Evolutionary conservation across 495 filamentous ascomycete genomes (phyloP).

Genomic region (Xeromyces bisporus): DNA sequence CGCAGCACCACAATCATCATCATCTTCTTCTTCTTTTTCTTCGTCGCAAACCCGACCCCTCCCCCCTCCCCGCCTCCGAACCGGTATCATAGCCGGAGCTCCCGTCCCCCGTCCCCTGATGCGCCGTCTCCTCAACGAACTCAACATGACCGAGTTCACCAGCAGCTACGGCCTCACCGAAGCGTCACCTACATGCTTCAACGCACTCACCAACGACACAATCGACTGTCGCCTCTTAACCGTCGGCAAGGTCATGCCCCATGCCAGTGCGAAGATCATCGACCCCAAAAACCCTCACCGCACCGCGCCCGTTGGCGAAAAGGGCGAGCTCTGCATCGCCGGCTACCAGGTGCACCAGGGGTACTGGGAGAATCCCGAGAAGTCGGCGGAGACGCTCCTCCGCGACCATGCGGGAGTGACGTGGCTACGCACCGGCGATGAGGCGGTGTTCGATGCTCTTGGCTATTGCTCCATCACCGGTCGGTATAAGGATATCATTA

Average conservation of each 20-base stretch:
- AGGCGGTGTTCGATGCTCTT: slow-evolving; percentile 45
- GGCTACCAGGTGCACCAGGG: slow-evolving; percentile 52
- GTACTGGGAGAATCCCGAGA: slow-evolving; percentile 55
- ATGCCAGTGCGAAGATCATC: slow-evolving; percentile 51
- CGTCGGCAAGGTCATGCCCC: slow-evolving; percentile 50
- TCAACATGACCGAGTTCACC: slow-evolving; percentile 54
- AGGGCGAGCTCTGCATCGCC: slow-evolving; percentile 50
- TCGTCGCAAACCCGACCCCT: neutral
- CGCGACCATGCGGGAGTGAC: slow-evolving; percentile 39
- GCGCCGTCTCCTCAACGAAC: slow-evolving; percentile 38
- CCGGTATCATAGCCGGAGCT: slow-evolving; percentile 52
- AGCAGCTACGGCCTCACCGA: slow-evolving; percentile 59
- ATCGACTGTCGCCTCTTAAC: slow-evolving; percentile 41
- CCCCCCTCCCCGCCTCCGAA: slow-evolving; percentile 22
- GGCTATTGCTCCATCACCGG: slow-evolving; percentile 51
- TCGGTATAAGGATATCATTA: slow-evolving; percentile 75
- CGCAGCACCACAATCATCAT: slow-evolving; percentile 28
- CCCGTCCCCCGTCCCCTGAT: slow-evolving; percentile 49
- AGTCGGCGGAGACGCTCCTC: slow-evolving; percentile 45
- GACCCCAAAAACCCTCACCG: slow-evolving; percentile 30
- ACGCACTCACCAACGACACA: slow-evolving; percentile 47
- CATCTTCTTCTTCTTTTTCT: slow-evolving; percentile 26
- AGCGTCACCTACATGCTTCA: slow-evolving; percentile 54
- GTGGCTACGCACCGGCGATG: slow-evolving; percentile 56
- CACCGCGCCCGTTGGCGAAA: slow-evolving; percentile 39